A percentile compares a stretch with the other conserved stretches of the same genome.
Evolutionary conservation across 495 filamentous ascomycete species (phyloP).

Genomic region (Diplogelasinospora grovesii): DNA sequence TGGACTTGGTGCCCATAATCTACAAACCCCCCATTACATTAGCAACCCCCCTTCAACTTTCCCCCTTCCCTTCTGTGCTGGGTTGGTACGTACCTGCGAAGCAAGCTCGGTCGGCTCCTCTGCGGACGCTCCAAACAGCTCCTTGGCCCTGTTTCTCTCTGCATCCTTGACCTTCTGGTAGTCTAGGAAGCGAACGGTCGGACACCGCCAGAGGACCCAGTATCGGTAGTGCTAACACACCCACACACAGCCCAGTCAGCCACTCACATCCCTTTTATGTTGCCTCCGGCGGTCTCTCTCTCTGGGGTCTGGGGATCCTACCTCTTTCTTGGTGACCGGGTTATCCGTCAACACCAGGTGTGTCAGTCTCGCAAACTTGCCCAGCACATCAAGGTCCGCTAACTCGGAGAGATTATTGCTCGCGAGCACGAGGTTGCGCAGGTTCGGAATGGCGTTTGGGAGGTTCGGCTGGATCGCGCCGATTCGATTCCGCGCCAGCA

Average conservation of each 20-base stretch:
- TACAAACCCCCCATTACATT: no score
- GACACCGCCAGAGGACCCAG: constrained; percentile 84
- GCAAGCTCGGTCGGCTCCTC: constrained; percentile 75
- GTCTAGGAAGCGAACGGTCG: constrained; percentile 83
- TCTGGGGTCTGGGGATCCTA: no score
- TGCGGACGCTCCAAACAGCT: constrained; percentile 76
- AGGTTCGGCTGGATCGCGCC: constrained; percentile 69
- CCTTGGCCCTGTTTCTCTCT: constrained; percentile 66
- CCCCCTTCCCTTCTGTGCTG: no score
- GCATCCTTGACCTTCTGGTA: constrained; percentile 83
- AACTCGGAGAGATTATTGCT: constrained; percentile 70
- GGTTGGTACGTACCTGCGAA: constrained; percentile 41
- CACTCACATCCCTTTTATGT: no score
- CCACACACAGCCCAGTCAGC: no score
- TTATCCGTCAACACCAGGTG: constrained; percentile 82
- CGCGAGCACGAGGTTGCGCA: constrained; percentile 72
- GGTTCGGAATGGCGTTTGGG: constrained; percentile 64
- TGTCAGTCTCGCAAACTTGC: constrained; percentile 59
- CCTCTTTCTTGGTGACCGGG: constrained; percentile 87
- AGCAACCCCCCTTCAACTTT: no score
- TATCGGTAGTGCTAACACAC: constrained; percentile 74
- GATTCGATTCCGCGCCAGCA: constrained; percentile 85
- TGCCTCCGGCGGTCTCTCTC: no score
- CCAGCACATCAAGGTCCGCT: constrained; percentile 80
- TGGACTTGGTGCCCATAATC: constrained; percentile 86